Conservation (phyloP, 2,329 filamentous ascomycete species). For the Aspergillus niger region DNA sequence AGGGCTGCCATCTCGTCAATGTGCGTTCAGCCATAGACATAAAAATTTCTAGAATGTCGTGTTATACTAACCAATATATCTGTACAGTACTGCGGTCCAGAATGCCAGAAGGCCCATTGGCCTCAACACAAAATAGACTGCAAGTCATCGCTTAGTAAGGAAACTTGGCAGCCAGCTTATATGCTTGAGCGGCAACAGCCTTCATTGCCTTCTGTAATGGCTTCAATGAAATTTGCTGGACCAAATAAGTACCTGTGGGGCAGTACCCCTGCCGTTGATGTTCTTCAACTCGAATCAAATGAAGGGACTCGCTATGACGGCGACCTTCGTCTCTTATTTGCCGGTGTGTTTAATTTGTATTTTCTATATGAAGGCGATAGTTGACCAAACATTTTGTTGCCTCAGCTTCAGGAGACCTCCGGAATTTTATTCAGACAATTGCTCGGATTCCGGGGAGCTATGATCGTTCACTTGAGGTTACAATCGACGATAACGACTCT, state of each 20-base stretch:
- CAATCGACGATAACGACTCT: constrained; percentile 46
- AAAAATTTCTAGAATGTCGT: too few species aligned
- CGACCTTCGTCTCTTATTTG: constrained; percentile 38
- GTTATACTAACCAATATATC: neutral
- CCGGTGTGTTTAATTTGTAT: constrained; percentile 25
- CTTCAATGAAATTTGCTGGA: constrained; percentile 6
- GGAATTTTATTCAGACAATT: constrained; percentile 49
- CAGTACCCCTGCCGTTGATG: constrained; percentile 45
- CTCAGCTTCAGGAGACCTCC: constrained; percentile 48
- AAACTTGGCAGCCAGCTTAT: constrained; percentile 9
- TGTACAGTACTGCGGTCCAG: constrained; percentile 9
- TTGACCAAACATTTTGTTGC: neutral
- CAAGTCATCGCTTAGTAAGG: neutral
- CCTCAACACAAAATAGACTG: constrained; percentile 3
- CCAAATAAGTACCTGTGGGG: constrained; percentile 43
- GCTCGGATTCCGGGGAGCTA: constrained; percentile 35
- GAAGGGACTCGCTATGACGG: constrained; percentile 27
- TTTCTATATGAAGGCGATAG: neutral
- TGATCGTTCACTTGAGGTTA: constrained; percentile 23
- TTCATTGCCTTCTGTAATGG: neutral
- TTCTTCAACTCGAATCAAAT: constrained; percentile 37
- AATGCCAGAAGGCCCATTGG: constrained; percentile 15
- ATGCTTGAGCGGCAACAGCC: neutral
- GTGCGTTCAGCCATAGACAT: neutral
- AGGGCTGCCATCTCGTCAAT: constrained; percentile 1